A percentile compares a stretch with the other conserved stretches of the same genome.
Evolutionary conservation across 345 rosid species (phyloP).

Genomic region (Geranium brycei): DNA sequence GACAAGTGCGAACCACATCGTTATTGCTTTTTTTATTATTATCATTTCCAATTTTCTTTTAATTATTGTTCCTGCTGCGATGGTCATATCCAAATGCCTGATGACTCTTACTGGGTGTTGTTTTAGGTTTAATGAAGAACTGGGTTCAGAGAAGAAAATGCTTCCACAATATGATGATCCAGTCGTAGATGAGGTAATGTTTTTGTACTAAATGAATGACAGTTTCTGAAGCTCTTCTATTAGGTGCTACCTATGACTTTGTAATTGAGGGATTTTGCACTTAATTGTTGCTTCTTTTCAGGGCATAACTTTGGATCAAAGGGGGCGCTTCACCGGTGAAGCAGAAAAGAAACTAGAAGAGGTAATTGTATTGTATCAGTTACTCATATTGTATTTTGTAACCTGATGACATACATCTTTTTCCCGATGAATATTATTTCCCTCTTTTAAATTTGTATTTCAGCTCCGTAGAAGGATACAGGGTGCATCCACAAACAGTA

Average conservation of each 20-base stretch:
- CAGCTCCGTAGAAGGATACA: conserved; percentile 81
- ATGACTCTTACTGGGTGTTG: background rate
- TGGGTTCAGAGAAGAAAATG: conserved; percentile 57
- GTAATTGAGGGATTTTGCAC: conserved; percentile 4
- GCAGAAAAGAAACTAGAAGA: conserved; percentile 92
- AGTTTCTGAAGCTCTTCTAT: conserved; percentile 2
- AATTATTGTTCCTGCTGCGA: too few species aligned
- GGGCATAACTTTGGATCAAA: conserved; percentile 76
- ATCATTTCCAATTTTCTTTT: too few species aligned
- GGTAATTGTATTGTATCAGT: conserved; percentile 29
- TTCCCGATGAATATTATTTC: background rate
- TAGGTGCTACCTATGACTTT: background rate
- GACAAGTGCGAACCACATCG: conserved; percentile 53
- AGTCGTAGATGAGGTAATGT: conserved; percentile 52
- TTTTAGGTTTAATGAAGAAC: conserved; percentile 76
- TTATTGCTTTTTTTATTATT: background rate
- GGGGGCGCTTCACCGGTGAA: conserved; percentile 72
- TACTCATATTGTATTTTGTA: background rate
- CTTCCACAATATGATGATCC: conserved; percentile 94
- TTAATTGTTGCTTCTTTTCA: conserved; percentile 16
- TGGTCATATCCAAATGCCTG: too few species aligned
- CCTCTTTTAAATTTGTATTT: conserved; percentile 5
- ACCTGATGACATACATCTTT: background rate
- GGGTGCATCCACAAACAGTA: conserved; percentile 38
- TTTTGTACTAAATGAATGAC: background rate